Evolutionary conservation across 352 stramenopile genomes (phyloP).

Genomic region (Phytophthora aleatoria): DNA sequence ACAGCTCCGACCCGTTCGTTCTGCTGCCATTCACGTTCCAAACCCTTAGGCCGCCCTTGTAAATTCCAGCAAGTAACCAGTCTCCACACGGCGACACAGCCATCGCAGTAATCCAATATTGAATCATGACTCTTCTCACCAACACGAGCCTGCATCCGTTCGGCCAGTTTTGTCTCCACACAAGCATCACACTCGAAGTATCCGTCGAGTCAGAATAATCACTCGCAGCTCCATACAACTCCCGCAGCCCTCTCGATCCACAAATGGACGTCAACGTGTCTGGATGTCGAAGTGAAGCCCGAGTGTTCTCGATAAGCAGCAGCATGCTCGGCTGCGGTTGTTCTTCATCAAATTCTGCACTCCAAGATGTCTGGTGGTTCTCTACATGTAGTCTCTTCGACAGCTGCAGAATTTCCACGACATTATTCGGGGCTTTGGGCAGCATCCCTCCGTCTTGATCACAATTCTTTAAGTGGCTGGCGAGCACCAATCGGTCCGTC

Average conservation of each 20-base stretch:
- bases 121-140: constrained; percentile 35
- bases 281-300: constrained; percentile 38
- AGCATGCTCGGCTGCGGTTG: constrained; percentile 26
- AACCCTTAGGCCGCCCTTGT: constrained; percentile 47
- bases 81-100: constrained; percentile 38
- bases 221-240: constrained; percentile 46
- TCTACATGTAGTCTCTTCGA: constrained; percentile 39
- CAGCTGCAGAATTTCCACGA: constrained; percentile 57
- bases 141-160: constrained; percentile 22
- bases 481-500: constrained; percentile 53
- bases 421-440: constrained; percentile 38
- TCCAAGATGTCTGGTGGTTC: constrained; percentile 7
- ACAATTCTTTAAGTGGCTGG: constrained; percentile 17
- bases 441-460: constrained; percentile 10
- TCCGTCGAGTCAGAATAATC: constrained; percentile 1
- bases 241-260: constrained; percentile 24
- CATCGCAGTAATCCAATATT: constrained; percentile 42
- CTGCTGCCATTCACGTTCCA: constrained; percentile 51
- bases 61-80: constrained; percentile 64
- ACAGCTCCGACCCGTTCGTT: constrained; percentile 19
- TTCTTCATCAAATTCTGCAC: background rate
- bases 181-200: constrained; percentile 14
- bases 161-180: constrained; percentile 28
- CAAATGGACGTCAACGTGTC: constrained; percentile 46
- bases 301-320: constrained; percentile 58